Evolutionary conservation across 73 alveolate species (phyloP), one percentile per base, ranked within the genome.

Genomic region (Paramecium primaurelia): DNA sequence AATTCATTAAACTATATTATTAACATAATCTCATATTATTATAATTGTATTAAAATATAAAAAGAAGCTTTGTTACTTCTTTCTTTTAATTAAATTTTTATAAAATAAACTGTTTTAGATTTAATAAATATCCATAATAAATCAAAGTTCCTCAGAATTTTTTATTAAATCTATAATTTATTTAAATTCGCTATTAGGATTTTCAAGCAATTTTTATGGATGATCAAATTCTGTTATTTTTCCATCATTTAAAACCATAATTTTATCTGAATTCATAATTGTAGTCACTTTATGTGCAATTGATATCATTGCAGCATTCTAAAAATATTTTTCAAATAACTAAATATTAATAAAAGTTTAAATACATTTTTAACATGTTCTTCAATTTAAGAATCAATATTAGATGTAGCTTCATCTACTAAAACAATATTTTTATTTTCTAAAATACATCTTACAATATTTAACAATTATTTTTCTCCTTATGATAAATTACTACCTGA

Each of bases 341-440:
- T 77, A 88, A 37, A 86, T 25, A 58, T 95, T 22, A 94, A 89
- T 20, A 86, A 71, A 44, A 91, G 10, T 0, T 38, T 14, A 59
- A 59, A 2, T 59, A 59, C 77, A 25, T 59, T 28, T 59, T 59
- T 93, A 42, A 93, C 91, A 25, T 90, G 87, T 83, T 93, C 96
- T 64, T 93, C 97, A 71, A 92, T 93, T 91, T 73, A n/a, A 42
- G 44, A 59, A 91, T 93, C 97, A 34, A 93, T 93, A 85, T 91
- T 91, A 9, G 95, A 92, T n/a, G 97, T 93, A 26, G 95, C 95
- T 25, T 93, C 97, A 92, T 93, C 97, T 85, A 93, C 94, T 26
- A 93, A 45, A 80, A 93, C 64, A 3, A 93, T 93, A 34, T 59
- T 77, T 80, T 93, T 88, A 26, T 93, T 89, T 91, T 87, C 92